Evolutionary conservation across 345 rosid genomes (phyloP), one percentile per base, ranked within the genome.

Genomic region (Barbarea vulgaris): DNA sequence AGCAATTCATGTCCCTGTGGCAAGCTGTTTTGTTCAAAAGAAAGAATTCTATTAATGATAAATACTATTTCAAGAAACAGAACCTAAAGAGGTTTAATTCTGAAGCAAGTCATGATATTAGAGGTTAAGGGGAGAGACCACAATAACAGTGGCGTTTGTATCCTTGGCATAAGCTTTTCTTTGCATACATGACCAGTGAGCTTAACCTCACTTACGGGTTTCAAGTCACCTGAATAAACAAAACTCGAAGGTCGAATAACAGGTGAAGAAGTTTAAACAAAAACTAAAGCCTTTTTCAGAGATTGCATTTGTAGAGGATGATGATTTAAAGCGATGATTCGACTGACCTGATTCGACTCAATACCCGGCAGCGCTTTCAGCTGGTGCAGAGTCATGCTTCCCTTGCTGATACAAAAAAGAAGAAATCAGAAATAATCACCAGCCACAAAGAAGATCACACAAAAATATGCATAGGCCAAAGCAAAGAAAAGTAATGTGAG

Each of bases 111-210:
- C 14, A 55, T 59, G 66, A 51, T 59, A 39, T 5, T 72, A 22
- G 39, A 58, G 41, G 36, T 19, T 55, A 14, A 72, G 12, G 56
- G 33, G 21, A 44, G 46, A 34, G 70, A 87, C 95, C 98, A 87
- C 89, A 72, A 93, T 71, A 72, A 93, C 48, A 47, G 95, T 90
- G 27, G 97, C 98, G 75, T 87, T 89, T 17, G 98, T 97, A 75
- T 93, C 98, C 83, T 84, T 87, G 98, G 98, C 95, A 90, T 85
- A 13, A 93, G 93, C 96, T 90, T 85, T 85, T 93, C 95, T 79
- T 93, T 93, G 52, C 96, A 96, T 25, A 93, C 85, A n/a, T 96
- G 97, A 63, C 96, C 93, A 34, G 95, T 89, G 70, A 93, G 86
- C 56, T 68, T 83, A 28, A 86, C 98, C 9, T 74, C 85, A 56